These are phyloP conservation scores for Sclerotinia borealis DNA, from an alignment of 2,329 filamentous ascomycete species.

Conservation along the genomic window DNA sequence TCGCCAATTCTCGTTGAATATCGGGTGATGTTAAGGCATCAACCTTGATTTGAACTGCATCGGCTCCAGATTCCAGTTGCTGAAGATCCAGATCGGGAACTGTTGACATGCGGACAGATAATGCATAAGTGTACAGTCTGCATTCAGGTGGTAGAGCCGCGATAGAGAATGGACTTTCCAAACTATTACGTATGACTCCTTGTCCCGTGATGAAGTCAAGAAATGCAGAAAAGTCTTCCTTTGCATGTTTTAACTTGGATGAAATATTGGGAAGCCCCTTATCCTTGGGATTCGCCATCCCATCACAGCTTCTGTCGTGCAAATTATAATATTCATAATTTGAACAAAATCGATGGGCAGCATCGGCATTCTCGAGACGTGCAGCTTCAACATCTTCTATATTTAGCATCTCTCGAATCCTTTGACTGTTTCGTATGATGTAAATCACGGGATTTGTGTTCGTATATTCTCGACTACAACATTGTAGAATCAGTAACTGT, in stretches of 20 bases:
- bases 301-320: slow-evolving; percentile 38
- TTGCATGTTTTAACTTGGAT: slow-evolving; percentile 45
- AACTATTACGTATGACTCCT: slow-evolving; percentile 44
- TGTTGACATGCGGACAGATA: slow-evolving; percentile 54
- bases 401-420: slow-evolving; percentile 48
- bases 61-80: slow-evolving; percentile 50
- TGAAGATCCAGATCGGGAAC: slow-evolving; percentile 48
- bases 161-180: slow-evolving; percentile 55
- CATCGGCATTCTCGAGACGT: slow-evolving; percentile 39
- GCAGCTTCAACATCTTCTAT: slow-evolving; percentile 39
- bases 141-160: slow-evolving; percentile 53
- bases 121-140: slow-evolving; percentile 59
- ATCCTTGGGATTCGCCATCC: slow-evolving; percentile 36
- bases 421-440: slow-evolving; percentile 57
- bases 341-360: slow-evolving; percentile 41
- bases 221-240: slow-evolving; percentile 55
- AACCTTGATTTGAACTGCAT: slow-evolving; percentile 55
- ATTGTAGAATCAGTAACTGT: neutral
- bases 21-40: slow-evolving; percentile 47
- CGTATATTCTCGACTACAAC: slow-evolving; percentile 45
- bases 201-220: slow-evolving; percentile 52
- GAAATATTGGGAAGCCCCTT: slow-evolving; percentile 40
- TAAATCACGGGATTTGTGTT: slow-evolving; percentile 65
- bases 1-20: slow-evolving; percentile 44
- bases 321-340: slow-evolving; percentile 64